phyloP scores from a whole-genome alignment of 768 basidiomycete species.

The Tulasnella sp. region DNA sequence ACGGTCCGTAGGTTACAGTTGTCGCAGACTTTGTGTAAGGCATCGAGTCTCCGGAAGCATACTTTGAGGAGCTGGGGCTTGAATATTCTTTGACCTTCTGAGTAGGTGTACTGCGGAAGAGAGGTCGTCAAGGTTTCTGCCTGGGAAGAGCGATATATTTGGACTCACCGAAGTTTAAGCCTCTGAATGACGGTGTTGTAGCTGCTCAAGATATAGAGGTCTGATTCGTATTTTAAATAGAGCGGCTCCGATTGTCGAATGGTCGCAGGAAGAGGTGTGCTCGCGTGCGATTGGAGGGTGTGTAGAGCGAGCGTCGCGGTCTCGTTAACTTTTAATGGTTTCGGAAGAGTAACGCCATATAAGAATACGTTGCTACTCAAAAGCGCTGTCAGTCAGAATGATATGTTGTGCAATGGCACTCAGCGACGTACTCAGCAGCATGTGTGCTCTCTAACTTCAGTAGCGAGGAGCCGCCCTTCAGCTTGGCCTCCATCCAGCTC shows the following conservation, averaged over 20 bases:
- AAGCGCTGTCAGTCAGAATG: not conserved
- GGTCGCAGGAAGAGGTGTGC: constrained; percentile 60
- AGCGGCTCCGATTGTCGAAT: constrained; percentile 71
- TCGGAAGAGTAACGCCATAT: constrained; percentile 55
- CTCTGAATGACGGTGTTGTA: constrained; percentile 74
- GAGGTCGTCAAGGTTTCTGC: not conserved
- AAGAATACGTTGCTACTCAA: constrained; percentile 36
- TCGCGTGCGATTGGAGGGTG: constrained; percentile 67
- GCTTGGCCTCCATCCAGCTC: constrained; percentile 67
- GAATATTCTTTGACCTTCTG: constrained; percentile 65
- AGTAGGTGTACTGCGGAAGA: constrained; percentile 45
- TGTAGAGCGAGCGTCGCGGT: constrained; percentile 70
- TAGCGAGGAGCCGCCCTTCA: constrained; percentile 51
- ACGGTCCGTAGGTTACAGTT: constrained; percentile 84
- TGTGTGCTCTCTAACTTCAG: constrained; percentile 42
- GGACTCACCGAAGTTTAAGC: constrained; percentile 71
- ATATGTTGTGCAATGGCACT: not conserved
- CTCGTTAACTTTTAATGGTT: constrained; percentile 44
- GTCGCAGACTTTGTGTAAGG: constrained; percentile 55
- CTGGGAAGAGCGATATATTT: not conserved
- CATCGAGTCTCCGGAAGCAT: constrained; percentile 28
- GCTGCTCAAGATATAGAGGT: constrained; percentile 74
- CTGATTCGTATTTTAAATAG: constrained; percentile 62
- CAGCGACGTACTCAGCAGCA: constrained; percentile 42
- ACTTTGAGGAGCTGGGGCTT: constrained; percentile 43